Base-by-base conservation (phyloP, 352 stramenopile genomes). In the Globisporangium paroecandrum region DNA sequence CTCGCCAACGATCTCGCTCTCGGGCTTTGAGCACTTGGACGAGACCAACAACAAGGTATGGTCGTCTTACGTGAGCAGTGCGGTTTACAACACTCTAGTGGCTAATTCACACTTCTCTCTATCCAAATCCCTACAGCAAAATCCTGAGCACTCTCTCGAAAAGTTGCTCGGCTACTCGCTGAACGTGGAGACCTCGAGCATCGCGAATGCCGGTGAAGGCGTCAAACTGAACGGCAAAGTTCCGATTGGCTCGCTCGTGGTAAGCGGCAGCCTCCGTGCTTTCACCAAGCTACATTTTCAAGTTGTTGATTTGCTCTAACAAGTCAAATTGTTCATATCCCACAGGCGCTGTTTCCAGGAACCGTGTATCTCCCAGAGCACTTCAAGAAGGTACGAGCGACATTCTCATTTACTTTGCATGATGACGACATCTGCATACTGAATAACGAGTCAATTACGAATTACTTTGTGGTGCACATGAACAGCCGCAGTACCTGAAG, bases 291-390 rank as follows among this genome's bases (percentile, higher is more conserved):
- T 56, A 58, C 22, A 4, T n/a, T 34, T 20, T 25, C 51, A 34
- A n/a, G 1, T n/a, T 29, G 3, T 64, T 43, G 22, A 15, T 46
- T 29, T 13, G 13, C 4, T 46, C 59, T 15, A 41, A 2, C 8
- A 25, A 5, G 25, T 27, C 24, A 9, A 58, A n/a, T 9, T n/a
- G 10, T 6, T 58, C 3, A 58, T 13, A 7, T 27, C 7, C 13
- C 13, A 1, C 29, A 93, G 85, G 85, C 85, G 10, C 58, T 94
- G 29, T 94, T 90, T 55, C 86, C 88, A 10, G 88, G 88, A 18
- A 88, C 80, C 1, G 86, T 94, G 24, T 96, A 94, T 66, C 71
- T 94, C 34, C 85, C 88, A 20, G 88, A 96, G 72, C 88, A 96
- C 70, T 91, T 88, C 69, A 92, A 91, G 65, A 94, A 94, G 78